A percentile compares a stretch with the other conserved stretches of the same genome.
phyloP scores from a whole-genome alignment of 2,329 filamentous ascomycete species.

The Tolypocladium inflatum region DNA sequence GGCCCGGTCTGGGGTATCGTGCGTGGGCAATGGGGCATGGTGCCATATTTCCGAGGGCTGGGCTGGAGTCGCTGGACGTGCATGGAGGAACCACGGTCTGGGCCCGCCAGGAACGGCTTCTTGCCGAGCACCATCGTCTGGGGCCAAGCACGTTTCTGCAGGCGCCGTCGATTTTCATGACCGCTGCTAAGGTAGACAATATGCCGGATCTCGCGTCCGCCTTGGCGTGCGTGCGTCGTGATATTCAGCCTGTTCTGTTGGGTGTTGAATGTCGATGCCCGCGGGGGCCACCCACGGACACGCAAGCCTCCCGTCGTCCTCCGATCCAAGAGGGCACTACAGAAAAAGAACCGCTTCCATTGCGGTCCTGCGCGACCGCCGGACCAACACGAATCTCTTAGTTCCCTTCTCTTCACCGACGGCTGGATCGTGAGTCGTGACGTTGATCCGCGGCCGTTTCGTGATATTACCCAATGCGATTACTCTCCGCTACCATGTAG shows the following conservation, averaged over 20 bases:
- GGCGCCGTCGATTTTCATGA: not conserved
- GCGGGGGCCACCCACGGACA: not conserved
- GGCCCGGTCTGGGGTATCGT: not conserved
- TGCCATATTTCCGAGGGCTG: not conserved
- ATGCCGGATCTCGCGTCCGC: not conserved
- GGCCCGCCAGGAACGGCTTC: too few relatives aligned
- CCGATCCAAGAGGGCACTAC: not conserved
- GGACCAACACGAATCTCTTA: too few relatives aligned
- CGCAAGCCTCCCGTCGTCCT: not conserved
- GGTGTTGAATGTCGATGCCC: not conserved
- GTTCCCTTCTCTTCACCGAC: too few relatives aligned
- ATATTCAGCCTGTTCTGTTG: not conserved
- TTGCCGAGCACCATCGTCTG: not conserved
- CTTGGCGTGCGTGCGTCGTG: not conserved
- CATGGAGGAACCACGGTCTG: not conserved
- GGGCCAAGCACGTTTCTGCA: not conserved
- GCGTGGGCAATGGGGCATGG: too few relatives aligned
- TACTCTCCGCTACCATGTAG: too few relatives aligned
- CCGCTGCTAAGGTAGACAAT: not conserved
- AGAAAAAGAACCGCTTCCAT: not conserved
- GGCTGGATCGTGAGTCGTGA: too few relatives aligned
- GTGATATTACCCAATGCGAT: too few relatives aligned
- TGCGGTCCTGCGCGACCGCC: not conserved
- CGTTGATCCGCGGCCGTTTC: too few relatives aligned
- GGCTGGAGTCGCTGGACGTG: not conserved